Evolutionary conservation across 805 yeast species (phyloP).

Genomic region (Nakazawaea sp.): DNA sequence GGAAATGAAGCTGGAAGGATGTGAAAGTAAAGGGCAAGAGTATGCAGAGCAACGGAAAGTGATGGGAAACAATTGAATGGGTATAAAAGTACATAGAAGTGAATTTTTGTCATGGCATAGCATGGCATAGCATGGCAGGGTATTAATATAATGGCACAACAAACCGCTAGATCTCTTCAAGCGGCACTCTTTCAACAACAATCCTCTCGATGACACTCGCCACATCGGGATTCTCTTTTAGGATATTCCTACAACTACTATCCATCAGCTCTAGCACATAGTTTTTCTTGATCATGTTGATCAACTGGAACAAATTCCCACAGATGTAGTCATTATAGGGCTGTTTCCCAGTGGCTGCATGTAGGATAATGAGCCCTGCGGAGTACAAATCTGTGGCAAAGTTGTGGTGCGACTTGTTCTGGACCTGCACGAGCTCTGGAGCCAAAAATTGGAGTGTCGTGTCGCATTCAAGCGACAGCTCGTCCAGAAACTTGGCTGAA

Average conservation of each 20-base stretch:
- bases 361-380: slow-evolving; percentile 36
- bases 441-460: slow-evolving; percentile 38
- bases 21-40: neutral
- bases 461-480: slow-evolving; percentile 11
- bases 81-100: too few relatives aligned
- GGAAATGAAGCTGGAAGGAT: neutral
- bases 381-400: slow-evolving; percentile 38
- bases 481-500: slow-evolving; percentile 23
- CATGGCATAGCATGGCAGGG: neutral
- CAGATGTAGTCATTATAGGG: slow-evolving; percentile 28
- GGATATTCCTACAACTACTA: slow-evolving; percentile 17
- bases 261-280: slow-evolving; percentile 24
- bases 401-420: slow-evolving; percentile 19
- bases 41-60: neutral
- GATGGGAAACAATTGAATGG: neutral
- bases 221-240: slow-evolving; percentile 16
- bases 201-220: slow-evolving; percentile 21
- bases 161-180: too few relatives aligned
- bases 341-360: slow-evolving; percentile 36
- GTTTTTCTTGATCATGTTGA: slow-evolving; percentile 25
- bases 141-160: neutral
- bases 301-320: slow-evolving; percentile 23
- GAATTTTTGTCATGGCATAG: neutral
- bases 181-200: slow-evolving; percentile 19
- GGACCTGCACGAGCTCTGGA: slow-evolving; percentile 32